phyloP scores from a whole-genome alignment of 2,329 filamentous ascomycete species.

The Monilinia polystroma region DNA sequence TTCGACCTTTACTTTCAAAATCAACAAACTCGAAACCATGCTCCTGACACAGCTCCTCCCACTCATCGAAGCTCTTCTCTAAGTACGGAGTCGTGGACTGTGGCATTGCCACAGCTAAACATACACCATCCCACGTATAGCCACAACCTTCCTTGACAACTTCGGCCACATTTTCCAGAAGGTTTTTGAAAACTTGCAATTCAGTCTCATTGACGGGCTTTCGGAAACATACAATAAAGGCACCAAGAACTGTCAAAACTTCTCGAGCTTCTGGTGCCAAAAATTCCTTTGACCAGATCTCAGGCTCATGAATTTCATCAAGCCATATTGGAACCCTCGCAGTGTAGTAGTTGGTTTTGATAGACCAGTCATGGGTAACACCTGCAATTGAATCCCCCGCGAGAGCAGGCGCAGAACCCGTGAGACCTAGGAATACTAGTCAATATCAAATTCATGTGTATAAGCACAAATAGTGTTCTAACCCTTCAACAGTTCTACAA shows the following conservation, averaged over 20 bases:
- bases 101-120: constrained; percentile 56
- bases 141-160: constrained; percentile 58
- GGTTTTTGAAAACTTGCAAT: constrained; percentile 38
- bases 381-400: constrained; percentile 49
- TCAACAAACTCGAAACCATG: constrained; percentile 64
- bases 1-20: constrained; percentile 47
- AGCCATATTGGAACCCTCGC: constrained; percentile 64
- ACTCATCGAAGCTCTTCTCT: constrained; percentile 50
- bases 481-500: constrained; percentile 56
- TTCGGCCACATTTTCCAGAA: constrained; percentile 54
- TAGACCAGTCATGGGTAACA: constrained; percentile 54
- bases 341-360: constrained; percentile 62
- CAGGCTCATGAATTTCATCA: constrained; percentile 52
- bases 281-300: constrained; percentile 56
- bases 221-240: constrained; percentile 55
- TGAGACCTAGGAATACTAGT: constrained; percentile 48
- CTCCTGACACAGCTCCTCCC: constrained; percentile 60
- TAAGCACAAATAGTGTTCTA: constrained; percentile 2
- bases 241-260: constrained; percentile 61
- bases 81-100: constrained; percentile 36
- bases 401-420: constrained; percentile 46
- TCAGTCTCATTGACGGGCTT: constrained; percentile 41
- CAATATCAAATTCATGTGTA: constrained; percentile 10
- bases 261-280: constrained; percentile 60
- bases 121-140: constrained; percentile 63